These are phyloP conservation scores for Hibiscus trionum DNA, from an alignment of 345 rosid species.

Conservation along the genomic window DNA sequence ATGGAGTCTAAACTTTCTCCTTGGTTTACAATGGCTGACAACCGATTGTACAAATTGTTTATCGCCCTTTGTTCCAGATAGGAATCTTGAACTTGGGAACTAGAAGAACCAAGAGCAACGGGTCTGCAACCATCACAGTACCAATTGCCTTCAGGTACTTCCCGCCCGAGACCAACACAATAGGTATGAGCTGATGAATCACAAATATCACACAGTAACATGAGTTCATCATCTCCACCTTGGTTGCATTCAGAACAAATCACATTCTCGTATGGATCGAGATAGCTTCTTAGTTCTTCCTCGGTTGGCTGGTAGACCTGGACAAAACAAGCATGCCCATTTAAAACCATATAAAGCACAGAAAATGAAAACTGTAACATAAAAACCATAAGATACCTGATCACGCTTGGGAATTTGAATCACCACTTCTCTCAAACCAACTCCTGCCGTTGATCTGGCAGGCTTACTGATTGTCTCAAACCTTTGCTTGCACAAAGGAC, in stretches of 20 bases:
- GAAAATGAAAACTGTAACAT: not conserved
- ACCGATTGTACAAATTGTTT: slow-evolving; percentile 37
- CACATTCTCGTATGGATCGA: slow-evolving; percentile 89
- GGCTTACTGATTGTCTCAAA: slow-evolving; percentile 75
- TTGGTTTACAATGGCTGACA: slow-evolving; percentile 33
- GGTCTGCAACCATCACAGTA: slow-evolving; percentile 90
- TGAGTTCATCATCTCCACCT: slow-evolving; percentile 96
- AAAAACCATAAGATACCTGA: slow-evolving; percentile 49
- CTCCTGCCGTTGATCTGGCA: slow-evolving; percentile 62
- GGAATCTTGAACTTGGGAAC: slow-evolving; percentile 44
- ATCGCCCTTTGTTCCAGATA: slow-evolving; percentile 44
- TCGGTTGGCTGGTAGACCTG: slow-evolving; percentile 97
- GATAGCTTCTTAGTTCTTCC: slow-evolving; percentile 90
- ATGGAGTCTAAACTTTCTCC: slow-evolving; percentile 47
- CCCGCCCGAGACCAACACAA: slow-evolving; percentile 91
- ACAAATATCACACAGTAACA: slow-evolving; percentile 93
- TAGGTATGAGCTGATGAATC: slow-evolving; percentile 99
- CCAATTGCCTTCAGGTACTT: slow-evolving; percentile 99
- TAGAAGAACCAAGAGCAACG: slow-evolving; percentile 70
- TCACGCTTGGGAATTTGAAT: slow-evolving; percentile 75
- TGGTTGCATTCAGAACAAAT: slow-evolving; percentile 85
- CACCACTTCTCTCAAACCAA: slow-evolving; percentile 67
- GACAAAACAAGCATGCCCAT: slow-evolving; percentile 13
- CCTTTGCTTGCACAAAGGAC: slow-evolving; percentile 93
- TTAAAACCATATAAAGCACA: slow-evolving; percentile 7